Percentiles rank a stretch among this genome's conserved stretches.
These are phyloP conservation scores for Lagenaria siceraria DNA, from an alignment of 306 rosid genomes.

Conservation along the genomic window DNA sequence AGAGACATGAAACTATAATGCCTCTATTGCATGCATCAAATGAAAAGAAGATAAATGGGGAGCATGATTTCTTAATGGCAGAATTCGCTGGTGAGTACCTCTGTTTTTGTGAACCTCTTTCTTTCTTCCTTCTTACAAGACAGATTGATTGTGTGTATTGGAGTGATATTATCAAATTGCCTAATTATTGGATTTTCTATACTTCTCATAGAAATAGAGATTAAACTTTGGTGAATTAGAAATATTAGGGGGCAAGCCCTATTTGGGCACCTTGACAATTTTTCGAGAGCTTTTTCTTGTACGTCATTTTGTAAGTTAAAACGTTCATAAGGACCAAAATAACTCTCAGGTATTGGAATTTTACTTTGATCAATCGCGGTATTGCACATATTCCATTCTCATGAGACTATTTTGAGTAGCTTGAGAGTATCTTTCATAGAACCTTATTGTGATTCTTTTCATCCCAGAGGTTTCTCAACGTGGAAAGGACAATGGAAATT, in stretches of 20 bases:
- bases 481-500: conserved; percentile 80
- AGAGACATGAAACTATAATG: conserved; percentile 90
- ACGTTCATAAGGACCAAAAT: neutral
- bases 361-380: neutral
- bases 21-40: conserved; percentile 82
- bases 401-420: neutral
- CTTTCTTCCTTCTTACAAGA: neutral
- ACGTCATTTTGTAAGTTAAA: neutral
- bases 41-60: conserved; percentile 86
- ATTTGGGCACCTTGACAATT: neutral
- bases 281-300: neutral
- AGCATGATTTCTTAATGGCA: conserved; percentile 90
- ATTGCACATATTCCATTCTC: neutral
- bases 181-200: neutral
- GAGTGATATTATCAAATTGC: neutral
- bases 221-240: neutral
- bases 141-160: neutral
- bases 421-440: neutral
- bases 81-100: conserved; percentile 77
- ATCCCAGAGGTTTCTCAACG: conserved; percentile 84
- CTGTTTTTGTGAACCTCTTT: neutral
- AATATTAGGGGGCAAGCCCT: neutral
- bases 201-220: neutral
- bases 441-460: conserved; percentile 18
- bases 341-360: neutral